phyloP scores from a whole-genome alignment of 352 stramenopile genomes.

The Thraustotheca clavata region DNA sequence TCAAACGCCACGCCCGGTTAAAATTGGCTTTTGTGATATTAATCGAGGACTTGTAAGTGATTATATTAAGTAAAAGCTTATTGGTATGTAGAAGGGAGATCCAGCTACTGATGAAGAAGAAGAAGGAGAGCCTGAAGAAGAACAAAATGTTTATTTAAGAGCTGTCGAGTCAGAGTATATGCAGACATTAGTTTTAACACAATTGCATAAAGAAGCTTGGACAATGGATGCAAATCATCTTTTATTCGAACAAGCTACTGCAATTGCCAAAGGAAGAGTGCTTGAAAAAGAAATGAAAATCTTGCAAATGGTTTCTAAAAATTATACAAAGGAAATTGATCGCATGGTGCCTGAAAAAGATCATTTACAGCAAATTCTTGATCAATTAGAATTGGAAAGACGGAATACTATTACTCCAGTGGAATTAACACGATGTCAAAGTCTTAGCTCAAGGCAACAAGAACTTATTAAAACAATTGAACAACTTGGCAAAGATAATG shows the following conservation, averaged over 20 bases:
- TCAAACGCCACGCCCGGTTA: conserved; percentile 48
- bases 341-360: conserved; percentile 5
- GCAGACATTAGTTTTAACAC: conserved; percentile 56
- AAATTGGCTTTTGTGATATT: conserved; percentile 79
- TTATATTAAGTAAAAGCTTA: conserved; percentile 22
- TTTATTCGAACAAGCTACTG: conserved; percentile 34
- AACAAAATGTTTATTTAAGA: conserved; percentile 56
- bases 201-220: conserved; percentile 76
- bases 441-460: conserved; percentile 1
- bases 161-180: conserved; percentile 70
- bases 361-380: neutral
- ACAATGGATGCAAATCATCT: conserved; percentile 45
- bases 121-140: conserved; percentile 48
- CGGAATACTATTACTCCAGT: neutral
- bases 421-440: neutral
- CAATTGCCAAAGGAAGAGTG: neutral
- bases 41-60: conserved; percentile 68
- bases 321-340: neutral
- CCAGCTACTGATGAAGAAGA: conserved; percentile 38
- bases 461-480: neutral
- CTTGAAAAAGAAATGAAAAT: conserved; percentile 5
- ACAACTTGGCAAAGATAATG: neutral
- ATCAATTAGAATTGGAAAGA: neutral
- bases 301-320: neutral
- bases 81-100: conserved; percentile 29